Base-by-base conservation (phyloP, 1,284 basidiomycete species). In the Rhodofomes roseus region DNA sequence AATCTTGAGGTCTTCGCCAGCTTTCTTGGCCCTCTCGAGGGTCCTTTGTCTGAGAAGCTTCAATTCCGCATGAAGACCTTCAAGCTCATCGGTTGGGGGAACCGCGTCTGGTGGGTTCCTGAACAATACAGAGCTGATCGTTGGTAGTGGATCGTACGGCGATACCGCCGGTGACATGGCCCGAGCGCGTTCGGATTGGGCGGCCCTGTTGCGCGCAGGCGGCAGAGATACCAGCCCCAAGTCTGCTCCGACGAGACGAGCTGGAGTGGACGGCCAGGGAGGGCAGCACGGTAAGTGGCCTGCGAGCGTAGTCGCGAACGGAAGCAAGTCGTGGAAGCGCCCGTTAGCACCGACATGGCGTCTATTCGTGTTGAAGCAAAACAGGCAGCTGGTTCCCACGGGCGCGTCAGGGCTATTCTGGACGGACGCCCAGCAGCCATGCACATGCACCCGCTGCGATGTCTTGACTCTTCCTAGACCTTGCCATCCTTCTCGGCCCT, bases 71-170 rank as follows among this genome's bases (percentile, higher is more conserved):
- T 86, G 81, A 14, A 93, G 80, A 29, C 73, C 66, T 61, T 90
- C 85, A 54, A 94, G 84, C 53, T 93, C 91, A 59, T 89, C 84
- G 23, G 85, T 81, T 12, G 81, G 77, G 2, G 92, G 92, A 16
- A 93, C 77, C 14, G 80, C 73, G 55, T 90, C 87, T 58, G 85
- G 78, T 4, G 79, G 79, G 65, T 77, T 81, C 74, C 82, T 85
- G 69, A 88, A 74, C 57, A 90, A 74, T 59, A 77, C 68, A 46
- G 86, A 86, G 61, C 79, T 80, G 62, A 83, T 77, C 63, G 73
- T 65, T 14, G 77, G 71, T 54, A 79, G 79, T 51, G 71, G 68
- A 60, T 72, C 63, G 72, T 79, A 88, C 55, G 71, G 72, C 59
- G 75, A 70, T 60, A 87, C 76, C 70, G 76, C 82, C 61, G 82